Conservation (phyloP, 202 grass and related monocot species). For the Brachypodium distachyon region DNA sequence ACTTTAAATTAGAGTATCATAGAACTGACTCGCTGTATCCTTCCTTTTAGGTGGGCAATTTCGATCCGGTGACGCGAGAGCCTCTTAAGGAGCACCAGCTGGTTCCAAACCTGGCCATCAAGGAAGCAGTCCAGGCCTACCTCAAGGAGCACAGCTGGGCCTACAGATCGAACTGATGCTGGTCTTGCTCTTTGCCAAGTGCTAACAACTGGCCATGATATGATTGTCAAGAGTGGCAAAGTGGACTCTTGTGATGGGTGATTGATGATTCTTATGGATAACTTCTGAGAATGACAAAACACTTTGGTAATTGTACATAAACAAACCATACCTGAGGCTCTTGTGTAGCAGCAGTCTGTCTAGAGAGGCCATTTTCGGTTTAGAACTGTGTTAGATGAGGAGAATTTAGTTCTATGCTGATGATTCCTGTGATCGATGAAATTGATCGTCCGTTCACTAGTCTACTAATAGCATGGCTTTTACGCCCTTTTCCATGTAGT, state of each 20-base stretch:
- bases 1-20: background rate
- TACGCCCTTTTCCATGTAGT: too few relatives aligned
- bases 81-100: slow-evolving; percentile 57
- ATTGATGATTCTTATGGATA: background rate
- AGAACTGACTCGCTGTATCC: background rate
- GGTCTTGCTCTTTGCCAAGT: background rate
- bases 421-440: background rate
- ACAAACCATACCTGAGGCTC: background rate
- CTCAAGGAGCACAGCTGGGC: slow-evolving; percentile 81
- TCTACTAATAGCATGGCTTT: background rate
- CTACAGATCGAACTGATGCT: slow-evolving; percentile 38
- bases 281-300: background rate
- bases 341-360: background rate
- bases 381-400: too few relatives aligned
- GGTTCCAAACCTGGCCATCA: slow-evolving; percentile 76
- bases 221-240: background rate
- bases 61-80: slow-evolving; percentile 59
- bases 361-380: background rate
- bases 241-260: background rate
- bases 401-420: background rate
- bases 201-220: background rate
- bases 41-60: slow-evolving; percentile 58
- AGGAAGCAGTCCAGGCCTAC: slow-evolving; percentile 76
- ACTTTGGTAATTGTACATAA: slow-evolving; percentile 14
- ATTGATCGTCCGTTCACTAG: background rate